phyloP scores from a whole-genome alignment of 176 grass and related monocot species.

The Oryza brachyantha region DNA sequence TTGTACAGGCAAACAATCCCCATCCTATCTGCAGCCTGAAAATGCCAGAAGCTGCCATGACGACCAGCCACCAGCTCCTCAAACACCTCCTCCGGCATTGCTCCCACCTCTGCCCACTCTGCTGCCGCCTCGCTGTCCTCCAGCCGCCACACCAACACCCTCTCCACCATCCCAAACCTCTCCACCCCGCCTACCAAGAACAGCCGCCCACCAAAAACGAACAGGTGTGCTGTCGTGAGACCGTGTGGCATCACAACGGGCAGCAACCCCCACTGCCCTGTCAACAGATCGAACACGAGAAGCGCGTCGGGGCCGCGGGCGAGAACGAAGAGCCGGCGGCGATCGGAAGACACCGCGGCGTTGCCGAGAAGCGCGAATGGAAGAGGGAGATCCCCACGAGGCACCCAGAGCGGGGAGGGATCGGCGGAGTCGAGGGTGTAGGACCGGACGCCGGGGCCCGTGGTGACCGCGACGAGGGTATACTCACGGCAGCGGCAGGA shows the following conservation, averaged over 20 bases:
- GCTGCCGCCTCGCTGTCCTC: not conserved
- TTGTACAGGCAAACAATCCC: slow-evolving; percentile 60
- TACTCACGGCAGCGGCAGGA: not conserved
- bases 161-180: slow-evolving; percentile 9
- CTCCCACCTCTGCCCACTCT: slow-evolving; percentile 26
- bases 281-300: slow-evolving; percentile 33
- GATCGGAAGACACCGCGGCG: not conserved
- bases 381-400: slow-evolving; percentile 21
- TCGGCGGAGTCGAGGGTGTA: slow-evolving; percentile 36
- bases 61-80: slow-evolving; percentile 25
- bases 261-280: slow-evolving; percentile 11
- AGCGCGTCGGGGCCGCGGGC: slow-evolving; percentile 36
- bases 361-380: slow-evolving; percentile 36
- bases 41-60: slow-evolving; percentile 44
- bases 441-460: not conserved
- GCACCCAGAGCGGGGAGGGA: slow-evolving; percentile 27
- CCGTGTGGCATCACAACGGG: slow-evolving; percentile 32
- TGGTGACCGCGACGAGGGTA: slow-evolving; percentile 39
- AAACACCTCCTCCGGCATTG: slow-evolving; percentile 36
- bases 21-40: slow-evolving; percentile 31
- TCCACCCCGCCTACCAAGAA: slow-evolving; percentile 51
- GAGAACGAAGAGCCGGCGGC: slow-evolving; percentile 39
- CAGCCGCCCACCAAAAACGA: slow-evolving; percentile 27
- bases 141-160: slow-evolving; percentile 38
- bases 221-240: slow-evolving; percentile 32